Percentiles rank a stretch among this genome's conserved stretches.
Conservation (phyloP, 768 basidiomycete species). For the Pisolithus albus region DNA sequence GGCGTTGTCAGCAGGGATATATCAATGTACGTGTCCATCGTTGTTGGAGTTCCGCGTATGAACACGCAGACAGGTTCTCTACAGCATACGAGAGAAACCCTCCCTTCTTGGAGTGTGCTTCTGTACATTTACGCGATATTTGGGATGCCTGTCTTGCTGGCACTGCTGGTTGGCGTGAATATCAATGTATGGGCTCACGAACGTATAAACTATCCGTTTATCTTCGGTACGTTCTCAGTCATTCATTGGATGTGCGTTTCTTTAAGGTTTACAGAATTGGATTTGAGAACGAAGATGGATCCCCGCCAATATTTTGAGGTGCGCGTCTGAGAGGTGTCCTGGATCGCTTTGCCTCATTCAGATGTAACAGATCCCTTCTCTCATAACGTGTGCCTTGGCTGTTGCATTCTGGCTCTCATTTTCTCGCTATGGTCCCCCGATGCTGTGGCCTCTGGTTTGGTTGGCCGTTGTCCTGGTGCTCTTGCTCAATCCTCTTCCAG, state of each 20-base stretch:
- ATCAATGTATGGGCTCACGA: slow-evolving; percentile 66
- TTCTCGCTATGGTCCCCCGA: slow-evolving; percentile 58
- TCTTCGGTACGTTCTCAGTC: slow-evolving; percentile 53
- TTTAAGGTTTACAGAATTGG: slow-evolving; percentile 45
- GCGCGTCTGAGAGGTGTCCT: slow-evolving; percentile 8
- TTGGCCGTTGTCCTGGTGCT: slow-evolving; percentile 51
- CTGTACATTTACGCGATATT: slow-evolving; percentile 75
- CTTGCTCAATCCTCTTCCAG: slow-evolving; percentile 70
- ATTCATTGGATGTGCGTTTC: neutral
- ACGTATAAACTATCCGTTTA: slow-evolving; percentile 91
- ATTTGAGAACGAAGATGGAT: slow-evolving; percentile 66
- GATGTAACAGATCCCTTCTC: slow-evolving; percentile 60
- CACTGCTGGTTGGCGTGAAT: slow-evolving; percentile 77
- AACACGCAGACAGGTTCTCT: slow-evolving; percentile 43
- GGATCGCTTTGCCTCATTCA: slow-evolving; percentile 1
- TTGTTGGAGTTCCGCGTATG: neutral
- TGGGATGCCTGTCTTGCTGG: slow-evolving; percentile 67
- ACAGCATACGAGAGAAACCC: slow-evolving; percentile 38
- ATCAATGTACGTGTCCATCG: slow-evolving; percentile 36
- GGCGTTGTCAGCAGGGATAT: slow-evolving; percentile 57
- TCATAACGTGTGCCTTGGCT: slow-evolving; percentile 66
- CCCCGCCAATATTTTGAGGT: slow-evolving; percentile 73
- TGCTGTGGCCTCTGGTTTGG: slow-evolving; percentile 80
- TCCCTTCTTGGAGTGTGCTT: slow-evolving; percentile 68
- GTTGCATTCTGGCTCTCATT: slow-evolving; percentile 87